phyloP scores from a whole-genome alignment of 1,284 basidiomycete species.

The Melampsora americana region DNA sequence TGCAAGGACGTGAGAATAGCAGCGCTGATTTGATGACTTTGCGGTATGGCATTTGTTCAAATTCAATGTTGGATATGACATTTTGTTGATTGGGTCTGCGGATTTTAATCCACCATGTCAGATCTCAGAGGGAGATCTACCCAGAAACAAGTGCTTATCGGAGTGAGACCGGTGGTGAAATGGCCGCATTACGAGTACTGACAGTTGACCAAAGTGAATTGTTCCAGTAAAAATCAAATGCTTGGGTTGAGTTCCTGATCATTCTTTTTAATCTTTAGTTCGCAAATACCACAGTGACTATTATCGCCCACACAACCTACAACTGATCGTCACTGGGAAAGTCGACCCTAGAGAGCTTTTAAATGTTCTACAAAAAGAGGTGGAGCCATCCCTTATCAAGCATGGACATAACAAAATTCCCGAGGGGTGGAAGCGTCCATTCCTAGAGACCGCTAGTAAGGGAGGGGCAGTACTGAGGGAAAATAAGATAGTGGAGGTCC shows the following conservation, averaged over 20 bases:
- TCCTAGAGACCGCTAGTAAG: conserved; percentile 79
- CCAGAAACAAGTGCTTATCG: conserved; percentile 81
- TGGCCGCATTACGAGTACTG: conserved; percentile 82
- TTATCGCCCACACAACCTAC: conserved; percentile 92
- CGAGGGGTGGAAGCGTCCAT: conserved; percentile 85
- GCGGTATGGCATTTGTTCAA: conserved; percentile 58
- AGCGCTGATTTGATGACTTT: conserved; percentile 84
- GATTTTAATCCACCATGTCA: conserved; percentile 52
- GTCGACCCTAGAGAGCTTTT: conserved; percentile 59
- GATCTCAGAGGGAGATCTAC: conserved; percentile 75
- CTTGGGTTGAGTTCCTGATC: not conserved
- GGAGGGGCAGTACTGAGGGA: conserved; percentile 62
- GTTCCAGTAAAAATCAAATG: not conserved
- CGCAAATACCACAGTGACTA: conserved; percentile 83
- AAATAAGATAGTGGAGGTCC: conserved; percentile 66
- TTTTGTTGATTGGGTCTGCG: no score
- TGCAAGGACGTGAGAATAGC: conserved; percentile 96
- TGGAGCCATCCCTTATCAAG: conserved; percentile 74
- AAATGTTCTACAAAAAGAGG: conserved; percentile 70
- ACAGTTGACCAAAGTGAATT: conserved; percentile 78
- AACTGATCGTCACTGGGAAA: conserved; percentile 75
- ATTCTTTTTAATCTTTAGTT: conserved; percentile 59
- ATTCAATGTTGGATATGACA: no score
- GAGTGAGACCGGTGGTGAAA: conserved; percentile 93
- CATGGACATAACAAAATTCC: conserved; percentile 72